Base-by-base conservation (phyloP, 2,329 filamentous ascomycete species). In the Aspergillus phoenicis region DNA sequence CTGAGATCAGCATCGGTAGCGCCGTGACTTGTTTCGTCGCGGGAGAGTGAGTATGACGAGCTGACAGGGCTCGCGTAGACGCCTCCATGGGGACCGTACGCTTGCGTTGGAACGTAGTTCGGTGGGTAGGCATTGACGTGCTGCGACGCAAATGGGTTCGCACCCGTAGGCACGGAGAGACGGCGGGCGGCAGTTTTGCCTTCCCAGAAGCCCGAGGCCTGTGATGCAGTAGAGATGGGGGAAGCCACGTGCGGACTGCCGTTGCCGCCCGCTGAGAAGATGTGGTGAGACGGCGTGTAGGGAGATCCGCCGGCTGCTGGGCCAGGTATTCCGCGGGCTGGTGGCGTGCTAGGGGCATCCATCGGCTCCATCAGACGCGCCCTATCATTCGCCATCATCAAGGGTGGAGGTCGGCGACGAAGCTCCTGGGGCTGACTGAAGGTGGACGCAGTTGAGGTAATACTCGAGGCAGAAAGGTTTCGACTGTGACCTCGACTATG, bases 401-500 rank as follows among this genome's bases (percentile, higher is more conserved):
- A 80, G 0, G 93, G 91, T 22, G 91, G 88, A 5, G 93, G 93
- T 26, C 91, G 85, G 61, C 90, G 86, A 53, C 91, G 86, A 41
- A 84, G 76, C 60, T 92, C 90, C 48, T 84, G 75, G 13, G 77
- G 81, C n/a, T 84, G 79, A 64, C 85, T 88, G 61, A 89, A 89
- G 52, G 82, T 88, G 1, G 91, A 93, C 57, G 87, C 80, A 6
- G 89, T 88, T 0, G 91, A 94, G 26, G 87, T 83, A 68, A 97
- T 92, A 75, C 92, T 97, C 0, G 93, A 97, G 2, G 91, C 87
- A 0, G 93, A 97, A 2, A 97, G 80, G 74, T 97, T 97, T 59
- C 87, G 82, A 68, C 89, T 91, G 75, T 97, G 93, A 1, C 93
- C 92, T 61, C 93, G 85, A 62, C 84, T 85, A 33, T 90, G 89